Percentiles rank a stretch among this genome's conserved stretches.
Conservation (phyloP, 192 early-diverging fungal genomes). For the Globomyces pollinis-pini region DNA sequence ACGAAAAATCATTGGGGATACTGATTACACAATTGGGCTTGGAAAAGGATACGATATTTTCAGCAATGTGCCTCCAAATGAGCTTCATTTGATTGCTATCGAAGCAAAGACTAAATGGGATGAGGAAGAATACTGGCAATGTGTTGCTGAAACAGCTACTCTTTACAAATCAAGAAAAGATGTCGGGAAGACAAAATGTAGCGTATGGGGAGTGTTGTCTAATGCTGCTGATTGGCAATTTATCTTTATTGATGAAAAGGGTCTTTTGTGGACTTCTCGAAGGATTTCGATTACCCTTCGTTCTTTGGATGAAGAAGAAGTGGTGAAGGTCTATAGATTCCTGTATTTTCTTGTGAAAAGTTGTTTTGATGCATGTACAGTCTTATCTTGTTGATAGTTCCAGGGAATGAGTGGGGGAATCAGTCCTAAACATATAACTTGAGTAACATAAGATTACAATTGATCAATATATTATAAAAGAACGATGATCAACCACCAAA, state of each 20-base stretch:
- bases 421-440: too few relatives aligned
- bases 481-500: too few relatives aligned
- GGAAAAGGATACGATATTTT: slow-evolving; percentile 15
- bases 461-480: too few relatives aligned
- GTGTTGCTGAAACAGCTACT: slow-evolving; percentile 26
- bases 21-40: slow-evolving; percentile 25
- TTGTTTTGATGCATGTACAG: slow-evolving; percentile 18
- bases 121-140: slow-evolving; percentile 21
- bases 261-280: slow-evolving; percentile 1
- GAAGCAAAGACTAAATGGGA: slow-evolving; percentile 21
- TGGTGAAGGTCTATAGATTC: slow-evolving; percentile 8
- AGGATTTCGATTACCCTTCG: slow-evolving; percentile 7
- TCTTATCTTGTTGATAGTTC: too few relatives aligned
- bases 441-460: too few relatives aligned
- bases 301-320: slow-evolving; percentile 11
- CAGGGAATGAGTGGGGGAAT: too few relatives aligned
- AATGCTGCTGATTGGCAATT: slow-evolving; percentile 23
- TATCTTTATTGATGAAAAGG: slow-evolving; percentile 23
- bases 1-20: background rate
- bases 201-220: slow-evolving; percentile 22
- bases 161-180: slow-evolving; percentile 30
- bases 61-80: slow-evolving; percentile 13
- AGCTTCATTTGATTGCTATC: slow-evolving; percentile 26
- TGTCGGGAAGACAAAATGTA: slow-evolving; percentile 25
- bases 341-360: slow-evolving; percentile 14